Evolutionary conservation across 805 yeast species (phyloP).

Genomic region (Starmerella potacharoeniae): DNA sequence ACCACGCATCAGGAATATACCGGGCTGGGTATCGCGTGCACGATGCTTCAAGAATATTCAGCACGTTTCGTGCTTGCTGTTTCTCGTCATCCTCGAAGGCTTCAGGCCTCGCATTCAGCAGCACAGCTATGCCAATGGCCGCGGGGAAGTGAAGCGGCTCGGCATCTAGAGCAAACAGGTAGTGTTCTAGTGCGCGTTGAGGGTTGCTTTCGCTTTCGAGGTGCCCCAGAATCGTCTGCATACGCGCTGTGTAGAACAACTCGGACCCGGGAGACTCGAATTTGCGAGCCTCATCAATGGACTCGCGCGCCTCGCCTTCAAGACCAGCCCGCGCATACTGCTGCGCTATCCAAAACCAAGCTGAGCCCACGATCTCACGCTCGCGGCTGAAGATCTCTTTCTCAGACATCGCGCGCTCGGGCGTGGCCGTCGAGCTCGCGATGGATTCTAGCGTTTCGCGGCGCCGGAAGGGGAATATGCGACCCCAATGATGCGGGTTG

Average conservation of each 20-base stretch:
- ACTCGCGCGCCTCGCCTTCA: slow-evolving; percentile 51
- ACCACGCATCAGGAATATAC: slow-evolving; percentile 53
- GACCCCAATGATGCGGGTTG: not conserved
- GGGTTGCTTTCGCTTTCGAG: slow-evolving; percentile 9
- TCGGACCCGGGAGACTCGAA: slow-evolving; percentile 38
- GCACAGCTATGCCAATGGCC: slow-evolving; percentile 18
- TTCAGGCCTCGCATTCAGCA: not conserved
- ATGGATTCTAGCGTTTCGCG: slow-evolving; percentile 2
- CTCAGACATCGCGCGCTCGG: slow-evolving; percentile 31
- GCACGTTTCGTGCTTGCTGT: slow-evolving; percentile 4
- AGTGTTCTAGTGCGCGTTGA: slow-evolving; percentile 12
- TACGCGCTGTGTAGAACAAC: slow-evolving; percentile 4
- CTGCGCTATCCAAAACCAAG: slow-evolving; percentile 68
- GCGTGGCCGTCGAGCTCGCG: slow-evolving; percentile 9
- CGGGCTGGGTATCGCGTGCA: slow-evolving; percentile 32
- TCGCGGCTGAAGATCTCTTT: not conserved
- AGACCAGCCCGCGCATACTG: slow-evolving; percentile 49
- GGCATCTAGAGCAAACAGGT: slow-evolving; percentile 15
- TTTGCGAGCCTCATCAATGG: slow-evolving; percentile 60
- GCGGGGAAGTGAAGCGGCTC: slow-evolving; percentile 17
- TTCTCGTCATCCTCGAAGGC: not conserved
- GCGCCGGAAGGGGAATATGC: slow-evolving; percentile 10
- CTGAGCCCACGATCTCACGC: slow-evolving; percentile 9
- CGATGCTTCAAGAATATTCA: slow-evolving; percentile 17
- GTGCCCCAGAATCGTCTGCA: slow-evolving; percentile 8